Base-by-base conservation (phyloP, 768 basidiomycete genomes). In the Xerocomus brunneocitrinus region DNA sequence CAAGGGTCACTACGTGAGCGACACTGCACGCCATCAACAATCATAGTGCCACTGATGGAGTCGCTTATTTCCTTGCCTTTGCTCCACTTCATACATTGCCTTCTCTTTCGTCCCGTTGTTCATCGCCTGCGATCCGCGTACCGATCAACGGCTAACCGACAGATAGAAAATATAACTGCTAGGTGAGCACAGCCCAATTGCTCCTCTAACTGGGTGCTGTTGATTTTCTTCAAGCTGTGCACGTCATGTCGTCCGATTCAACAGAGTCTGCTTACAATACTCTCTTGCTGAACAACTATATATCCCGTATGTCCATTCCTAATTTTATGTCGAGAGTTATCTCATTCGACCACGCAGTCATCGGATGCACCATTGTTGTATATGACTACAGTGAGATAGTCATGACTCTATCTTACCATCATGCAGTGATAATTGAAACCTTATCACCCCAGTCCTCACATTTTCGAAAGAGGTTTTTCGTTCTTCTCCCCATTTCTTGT, bases 361-460 rank as follows among this genome's bases (percentile, higher is more conserved):
- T 19, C 12, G 38, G 30, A 7, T 39, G 19, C 19, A 5, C 16
- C 6, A 6, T 49, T 24, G 28, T 49, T 12, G 48, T 28, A 22
- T 49, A 49, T 22, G 48, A 49, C n/a, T 49, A 49, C 22, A 8
- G 48, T 49, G 39, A 49, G 48, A 8, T 3, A 12, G 13, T 35
- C 28, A 40, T 8, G 12, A 8, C 9, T 40, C 22, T n/a, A 14
- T 19, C 32, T 14, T 5, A 16, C 3, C 34, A 19, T 3, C 8
- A 5, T 24, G 14, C n/a, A 8, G 19, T 13, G 12, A 14, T 16
- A 14, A 36, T 25, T 22, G 38, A 39, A 22, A 28, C 31, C 6
- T 27, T 24, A 12, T 22, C 38, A 57, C 87, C 6, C n/a, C 47
- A 55, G 54, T 47, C 31, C 54, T 55, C 39, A 51, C 45, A 12